Conservation (phyloP, 495 filamentous ascomycete genomes). For the Alectoria sarmentosa region DNA sequence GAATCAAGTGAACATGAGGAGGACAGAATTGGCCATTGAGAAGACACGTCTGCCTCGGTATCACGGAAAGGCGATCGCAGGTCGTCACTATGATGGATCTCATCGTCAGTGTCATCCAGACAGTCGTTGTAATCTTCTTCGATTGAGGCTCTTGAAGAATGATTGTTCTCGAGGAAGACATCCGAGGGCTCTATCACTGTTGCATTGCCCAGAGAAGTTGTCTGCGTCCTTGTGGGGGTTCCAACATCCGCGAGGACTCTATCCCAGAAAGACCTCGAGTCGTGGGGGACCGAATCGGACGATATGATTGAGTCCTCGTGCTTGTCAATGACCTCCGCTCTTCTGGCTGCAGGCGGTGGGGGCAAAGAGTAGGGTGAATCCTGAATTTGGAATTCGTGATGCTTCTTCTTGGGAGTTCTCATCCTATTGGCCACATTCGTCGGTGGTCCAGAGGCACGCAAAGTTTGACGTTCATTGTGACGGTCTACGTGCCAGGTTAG, state of each 20-base stretch:
- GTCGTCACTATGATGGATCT: neutral
- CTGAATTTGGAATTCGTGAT: neutral
- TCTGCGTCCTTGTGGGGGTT: conserved; percentile 16
- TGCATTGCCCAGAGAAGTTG: conserved; percentile 11
- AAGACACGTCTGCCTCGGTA: conserved; percentile 1
- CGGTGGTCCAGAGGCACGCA: conserved; percentile 4
- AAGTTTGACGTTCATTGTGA: conserved; percentile 18
- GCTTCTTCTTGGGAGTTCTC: neutral
- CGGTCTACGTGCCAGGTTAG: conserved; percentile 23
- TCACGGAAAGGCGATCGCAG: conserved; percentile 2
- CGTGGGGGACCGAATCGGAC: conserved; percentile 20
- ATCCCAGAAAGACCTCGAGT: conserved; percentile 23
- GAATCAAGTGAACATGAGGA: conserved; percentile 5
- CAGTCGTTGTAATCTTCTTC: neutral
- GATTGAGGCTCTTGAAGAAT: conserved; percentile 17
- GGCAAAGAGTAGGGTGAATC: neutral
- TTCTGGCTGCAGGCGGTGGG: neutral
- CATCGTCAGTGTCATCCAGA: neutral
- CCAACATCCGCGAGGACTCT: conserved; percentile 21
- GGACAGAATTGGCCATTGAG: neutral
- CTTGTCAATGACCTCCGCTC: neutral
- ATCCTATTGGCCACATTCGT: neutral
- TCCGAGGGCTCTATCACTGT: conserved; percentile 17
- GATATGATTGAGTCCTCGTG: conserved; percentile 14
- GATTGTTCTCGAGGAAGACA: conserved; percentile 13